Evolutionary conservation across 2,329 filamentous ascomycete genomes (phyloP).

Genomic region (Diaporthe batatas): DNA sequence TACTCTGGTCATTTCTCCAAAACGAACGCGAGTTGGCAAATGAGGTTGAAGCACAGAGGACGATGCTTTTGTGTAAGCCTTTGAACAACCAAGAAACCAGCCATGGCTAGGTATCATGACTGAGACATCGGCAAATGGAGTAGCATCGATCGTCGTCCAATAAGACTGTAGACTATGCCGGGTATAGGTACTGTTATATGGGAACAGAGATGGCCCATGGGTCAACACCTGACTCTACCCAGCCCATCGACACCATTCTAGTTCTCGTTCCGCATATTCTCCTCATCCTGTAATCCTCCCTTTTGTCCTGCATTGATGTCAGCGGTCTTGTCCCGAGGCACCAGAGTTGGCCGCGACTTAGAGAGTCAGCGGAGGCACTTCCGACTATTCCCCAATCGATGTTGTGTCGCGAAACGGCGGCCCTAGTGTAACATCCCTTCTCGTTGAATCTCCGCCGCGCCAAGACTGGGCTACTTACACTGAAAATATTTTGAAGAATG

Average conservation of each 20-base stretch:
- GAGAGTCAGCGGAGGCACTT: slow-evolving; percentile 16
- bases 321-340: slow-evolving; percentile 27
- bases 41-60: background rate
- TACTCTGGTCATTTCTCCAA: background rate
- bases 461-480: background rate
- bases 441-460: background rate
- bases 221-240: background rate
- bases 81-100: background rate
- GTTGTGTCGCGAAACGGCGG: slow-evolving; percentile 26
- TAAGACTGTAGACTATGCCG: background rate
- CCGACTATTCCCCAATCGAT: slow-evolving; percentile 34
- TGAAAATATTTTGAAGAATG: background rate
- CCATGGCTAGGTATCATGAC: background rate
- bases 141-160: background rate
- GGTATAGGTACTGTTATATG: background rate
- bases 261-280: slow-evolving; percentile 2
- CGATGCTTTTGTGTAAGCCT: background rate
- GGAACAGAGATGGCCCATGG: background rate
- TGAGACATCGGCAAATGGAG: slow-evolving; percentile 15
- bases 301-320: slow-evolving; percentile 6
- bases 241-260: slow-evolving; percentile 3
- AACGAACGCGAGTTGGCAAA: background rate
- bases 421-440: slow-evolving; percentile 4
- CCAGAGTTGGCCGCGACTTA: background rate
- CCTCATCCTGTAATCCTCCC: slow-evolving; percentile 7